Percentiles rank a stretch among this genome's conserved stretches.
These are phyloP conservation scores for Coniochaeta sp. DNA, from an alignment of 2,329 filamentous ascomycete species.

Conservation along the genomic window DNA sequence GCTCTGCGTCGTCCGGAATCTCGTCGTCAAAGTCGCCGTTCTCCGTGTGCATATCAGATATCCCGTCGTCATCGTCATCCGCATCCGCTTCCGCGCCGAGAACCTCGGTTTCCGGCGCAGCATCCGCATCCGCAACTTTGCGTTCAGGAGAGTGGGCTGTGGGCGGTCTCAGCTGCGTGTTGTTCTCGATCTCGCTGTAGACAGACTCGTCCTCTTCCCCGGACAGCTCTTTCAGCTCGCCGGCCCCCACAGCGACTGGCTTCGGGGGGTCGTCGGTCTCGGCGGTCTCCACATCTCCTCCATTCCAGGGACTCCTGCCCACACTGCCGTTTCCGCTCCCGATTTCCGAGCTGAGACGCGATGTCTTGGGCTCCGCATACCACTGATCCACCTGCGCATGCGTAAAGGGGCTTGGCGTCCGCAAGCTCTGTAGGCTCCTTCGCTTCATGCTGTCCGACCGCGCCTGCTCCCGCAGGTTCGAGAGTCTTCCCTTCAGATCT, in stretches of 20 bases:
- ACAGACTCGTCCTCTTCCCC: slow-evolving; percentile 19
- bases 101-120: neutral
- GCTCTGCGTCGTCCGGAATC: slow-evolving; percentile 19
- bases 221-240: slow-evolving; percentile 5
- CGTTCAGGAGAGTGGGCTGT: slow-evolving; percentile 4
- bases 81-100: slow-evolving; percentile 16
- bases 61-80: slow-evolving; percentile 26
- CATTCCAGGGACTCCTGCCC: slow-evolving; percentile 20
- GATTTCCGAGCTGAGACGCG: slow-evolving; percentile 13
- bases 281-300: slow-evolving; percentile 19
- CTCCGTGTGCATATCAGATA: slow-evolving; percentile 32
- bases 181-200: slow-evolving; percentile 19
- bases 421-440: slow-evolving; percentile 67
- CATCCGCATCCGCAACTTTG: slow-evolving; percentile 4
- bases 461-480: slow-evolving; percentile 68
- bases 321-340: slow-evolving; percentile 4
- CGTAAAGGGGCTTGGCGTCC: slow-evolving; percentile 73
- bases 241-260: slow-evolving; percentile 5
- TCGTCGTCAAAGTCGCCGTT: slow-evolving; percentile 23
- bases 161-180: slow-evolving; percentile 14
- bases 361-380: slow-evolving; percentile 27
- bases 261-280: slow-evolving; percentile 17
- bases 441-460: slow-evolving; percentile 72
- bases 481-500: slow-evolving; percentile 78
- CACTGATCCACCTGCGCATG: slow-evolving; percentile 54